Base-by-base conservation (phyloP, 2,329 filamentous ascomycete species). In the Verticillium dahliae region DNA sequence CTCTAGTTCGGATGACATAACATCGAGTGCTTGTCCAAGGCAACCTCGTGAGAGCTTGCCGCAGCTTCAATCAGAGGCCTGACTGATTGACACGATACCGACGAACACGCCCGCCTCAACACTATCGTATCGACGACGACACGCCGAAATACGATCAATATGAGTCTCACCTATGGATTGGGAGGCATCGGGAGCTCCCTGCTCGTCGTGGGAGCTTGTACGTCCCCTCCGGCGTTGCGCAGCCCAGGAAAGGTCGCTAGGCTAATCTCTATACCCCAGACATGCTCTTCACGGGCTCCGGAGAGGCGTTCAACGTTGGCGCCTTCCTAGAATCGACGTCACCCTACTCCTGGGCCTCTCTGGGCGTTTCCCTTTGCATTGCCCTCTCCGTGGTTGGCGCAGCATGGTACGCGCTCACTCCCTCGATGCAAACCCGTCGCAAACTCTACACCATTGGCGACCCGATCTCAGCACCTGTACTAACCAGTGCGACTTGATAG, bases 211-310 rank as follows among this genome's bases (percentile, higher is more conserved):
- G 91, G 89, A 82, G 81, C 87, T 76, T 95, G 91, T 96, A 85
- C 76, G 91, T 80, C 41, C 27, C 9, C n/a, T 33, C 58, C 33
- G 27, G 14, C 41, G 31, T 15, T 13, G 54, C 54, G 54, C 5
- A 34, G 13, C 54, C 31, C 10, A 35, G 45, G 50, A 35, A 45
- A 59, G 15, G 58, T 59, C 37, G 27, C 10, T 33, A 38, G 62
- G 62, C 65, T 66, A 62, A 63, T 62, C 60, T 64, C 60, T 64
- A 50, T 67, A 68, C 62, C 35, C 66, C 76, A 99, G 95, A 99
- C 79, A 96, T 99, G 92, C 91, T 99, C 75, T 97, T 99, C 75
- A 96, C 95, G 72, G 92, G 92, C 73, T 92, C 91, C 76, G 95
- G 96, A 74, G 94, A 99, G 83, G 83, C 89, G 63, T 99, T 99